Evolutionary conservation across 2,329 filamentous ascomycete species (phyloP), one percentile per base, ranked within the genome.

Genomic region (Claviceps spartinae): DNA sequence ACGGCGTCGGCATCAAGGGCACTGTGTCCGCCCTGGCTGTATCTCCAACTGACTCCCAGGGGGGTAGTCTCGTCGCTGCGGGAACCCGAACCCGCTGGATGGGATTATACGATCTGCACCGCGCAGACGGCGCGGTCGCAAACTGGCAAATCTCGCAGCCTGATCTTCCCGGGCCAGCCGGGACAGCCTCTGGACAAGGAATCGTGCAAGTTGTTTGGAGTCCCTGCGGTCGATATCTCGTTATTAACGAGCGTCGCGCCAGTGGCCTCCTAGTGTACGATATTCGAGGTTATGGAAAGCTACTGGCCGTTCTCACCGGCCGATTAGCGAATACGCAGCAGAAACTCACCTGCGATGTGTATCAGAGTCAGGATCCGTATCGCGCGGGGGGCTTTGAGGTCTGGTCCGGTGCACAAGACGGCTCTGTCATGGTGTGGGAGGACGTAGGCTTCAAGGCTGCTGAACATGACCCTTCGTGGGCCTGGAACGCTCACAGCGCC

Each of bases 1-100:
- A 75, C 52, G 78, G 79, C 40, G 73, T 83, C 7, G 81, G 81
- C 45, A 82, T 84, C 75, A 78, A 79, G 52, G 81, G 81, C 5
- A 76, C 73, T 24, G 72, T 83, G 0, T 77, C 80, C 1, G 70
- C 79, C 0, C 66, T 84, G 0, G 68, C 73, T n/a, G 63, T 71
- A 2, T 76, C 76, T 51, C 69, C 68, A 0, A 55, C 62, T 0
- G 63, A 66, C 40, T 60, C 61, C 20, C 60, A 63, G 26, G 63
- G 61, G 2, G 57, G 59, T 6, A 62, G 64, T 34, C 63, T 83
- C 30, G 56, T 83, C 37, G 80, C 79, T 0, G 81, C 81, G 0
- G 81, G 80, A 8, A 83, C 80, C 0, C 80, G 80, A 76, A 82
- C 77, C 1, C 70, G 81, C 1, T 81, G 76, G 71, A 64, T 83